A percentile compares a stretch with the other conserved stretches of the same genome.
These are phyloP conservation scores for Entomortierella lignicola DNA, from an alignment of 192 early-diverging fungal genomes.

Conservation along the genomic window DNA sequence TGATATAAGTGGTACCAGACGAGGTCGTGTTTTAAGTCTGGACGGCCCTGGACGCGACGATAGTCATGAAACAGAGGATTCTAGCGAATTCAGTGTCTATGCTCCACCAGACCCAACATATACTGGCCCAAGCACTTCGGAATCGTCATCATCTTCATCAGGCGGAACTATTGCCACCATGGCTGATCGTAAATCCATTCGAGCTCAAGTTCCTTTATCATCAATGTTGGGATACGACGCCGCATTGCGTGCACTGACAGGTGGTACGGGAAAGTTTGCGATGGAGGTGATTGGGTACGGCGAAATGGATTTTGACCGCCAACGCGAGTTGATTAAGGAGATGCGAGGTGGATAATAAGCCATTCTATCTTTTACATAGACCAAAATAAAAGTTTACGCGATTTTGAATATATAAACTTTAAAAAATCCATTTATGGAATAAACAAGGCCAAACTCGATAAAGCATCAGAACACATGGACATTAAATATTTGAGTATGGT, in stretches of 20 bases:
- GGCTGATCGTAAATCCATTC: conserved; percentile 58
- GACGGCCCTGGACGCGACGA: conserved; percentile 51
- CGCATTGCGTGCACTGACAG: conserved; percentile 85
- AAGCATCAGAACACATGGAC: too few relatives aligned
- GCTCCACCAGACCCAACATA: conserved; percentile 59
- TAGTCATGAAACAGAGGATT: conserved; percentile 25
- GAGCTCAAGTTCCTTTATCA: conserved; percentile 79
- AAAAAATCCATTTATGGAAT: too few relatives aligned
- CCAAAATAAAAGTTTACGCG: too few relatives aligned
- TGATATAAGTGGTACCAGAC: conserved; percentile 82
- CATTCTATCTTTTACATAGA: neutral
- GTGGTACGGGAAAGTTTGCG: conserved; percentile 84
- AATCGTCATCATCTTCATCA: neutral
- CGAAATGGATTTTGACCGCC: conserved; percentile 77
- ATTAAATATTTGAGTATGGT: too few relatives aligned
- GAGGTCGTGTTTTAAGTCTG: conserved; percentile 77
- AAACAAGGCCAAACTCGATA: too few relatives aligned
- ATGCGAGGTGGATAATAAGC: conserved; percentile 42
- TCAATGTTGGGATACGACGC: conserved; percentile 89
- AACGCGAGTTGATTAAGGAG: conserved; percentile 76
- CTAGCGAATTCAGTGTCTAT: conserved; percentile 57
- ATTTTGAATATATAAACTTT: too few relatives aligned
- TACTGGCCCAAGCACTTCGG: neutral
- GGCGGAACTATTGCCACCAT: conserved; percentile 25
- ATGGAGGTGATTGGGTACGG: conserved; percentile 90